Percentiles rank a stretch among this genome's conserved stretches.
Conservation (phyloP, 176 grass and related monocot species). For the Puccinellia tenuiflora region DNA sequence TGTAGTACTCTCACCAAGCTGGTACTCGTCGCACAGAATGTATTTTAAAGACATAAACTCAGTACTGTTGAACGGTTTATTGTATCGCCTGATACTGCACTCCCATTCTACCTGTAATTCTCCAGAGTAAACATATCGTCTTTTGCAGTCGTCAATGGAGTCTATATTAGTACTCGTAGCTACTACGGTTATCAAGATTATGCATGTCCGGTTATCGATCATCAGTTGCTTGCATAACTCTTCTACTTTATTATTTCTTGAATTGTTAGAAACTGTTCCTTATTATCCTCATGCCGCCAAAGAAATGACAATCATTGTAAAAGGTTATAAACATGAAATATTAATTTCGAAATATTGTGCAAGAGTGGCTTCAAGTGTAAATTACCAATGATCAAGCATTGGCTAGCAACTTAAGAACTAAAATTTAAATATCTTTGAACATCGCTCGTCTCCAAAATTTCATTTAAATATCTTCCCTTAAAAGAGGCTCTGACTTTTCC, state of each 20-base stretch:
- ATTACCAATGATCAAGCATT: too few species aligned
- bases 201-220: not conserved
- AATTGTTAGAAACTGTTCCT: not conserved
- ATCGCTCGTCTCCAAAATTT: too few species aligned
- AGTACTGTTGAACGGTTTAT: not conserved
- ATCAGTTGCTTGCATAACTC: not conserved
- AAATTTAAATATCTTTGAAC: too few species aligned
- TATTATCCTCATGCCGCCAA: not conserved
- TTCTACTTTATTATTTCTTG: not conserved
- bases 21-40: not conserved
- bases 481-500: too few species aligned
- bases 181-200: not conserved
- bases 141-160: not conserved
- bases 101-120: not conserved
- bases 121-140: not conserved
- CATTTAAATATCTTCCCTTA: too few species aligned
- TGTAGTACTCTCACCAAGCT: slow-evolving; percentile 31
- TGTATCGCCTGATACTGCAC: not conserved
- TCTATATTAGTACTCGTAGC: not conserved
- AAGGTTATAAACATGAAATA: too few species aligned
- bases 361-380: too few species aligned
- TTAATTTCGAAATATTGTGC: too few species aligned
- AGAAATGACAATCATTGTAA: too few species aligned
- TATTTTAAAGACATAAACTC: not conserved
- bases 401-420: too few species aligned